phyloP scores from a whole-genome alignment of 345 rosid species.

The Schrenkiella parvula region DNA sequence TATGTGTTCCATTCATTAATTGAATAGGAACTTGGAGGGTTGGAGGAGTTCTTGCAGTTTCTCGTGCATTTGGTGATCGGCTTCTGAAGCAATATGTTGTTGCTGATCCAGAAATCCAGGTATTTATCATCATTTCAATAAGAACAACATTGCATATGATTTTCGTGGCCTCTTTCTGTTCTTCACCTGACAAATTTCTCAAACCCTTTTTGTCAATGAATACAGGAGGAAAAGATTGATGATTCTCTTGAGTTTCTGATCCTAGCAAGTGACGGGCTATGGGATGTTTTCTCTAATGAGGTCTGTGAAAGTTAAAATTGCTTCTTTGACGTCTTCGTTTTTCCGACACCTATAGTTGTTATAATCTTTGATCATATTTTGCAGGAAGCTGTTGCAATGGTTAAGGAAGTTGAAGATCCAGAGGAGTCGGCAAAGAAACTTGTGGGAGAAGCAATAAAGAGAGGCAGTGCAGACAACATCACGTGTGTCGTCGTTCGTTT shows the following conservation, averaged over 20 bases:
- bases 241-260: slow-evolving; percentile 93
- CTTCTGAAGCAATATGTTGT: slow-evolving; percentile 94
- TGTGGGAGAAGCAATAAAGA: slow-evolving; percentile 77
- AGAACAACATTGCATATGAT: not conserved
- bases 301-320: slow-evolving; percentile 32
- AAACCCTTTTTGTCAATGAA: not conserved
- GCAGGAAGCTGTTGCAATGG: slow-evolving; percentile 90
- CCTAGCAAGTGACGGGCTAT: slow-evolving; percentile 96
- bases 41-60: slow-evolving; percentile 98
- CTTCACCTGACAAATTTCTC: not conserved
- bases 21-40: slow-evolving; percentile 94
- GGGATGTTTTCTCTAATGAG: slow-evolving; percentile 97
- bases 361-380: not conserved
- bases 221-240: slow-evolving; percentile 87
- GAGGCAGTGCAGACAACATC: slow-evolving; percentile 95
- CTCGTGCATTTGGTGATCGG: slow-evolving; percentile 98
- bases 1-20: slow-evolving; percentile 1
- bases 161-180: not conserved
- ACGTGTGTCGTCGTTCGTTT: slow-evolving; percentile 90
- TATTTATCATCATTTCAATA: slow-evolving; percentile 8
- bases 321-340: not conserved
- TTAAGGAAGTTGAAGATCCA: slow-evolving; percentile 68
- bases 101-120: slow-evolving; percentile 97
- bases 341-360: not conserved
- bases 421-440: slow-evolving; percentile 82